Evolutionary conservation across 306 rosid species (phyloP), one percentile per base, ranked within the genome.

Genomic region (Sphenostylis stenocarpa): DNA sequence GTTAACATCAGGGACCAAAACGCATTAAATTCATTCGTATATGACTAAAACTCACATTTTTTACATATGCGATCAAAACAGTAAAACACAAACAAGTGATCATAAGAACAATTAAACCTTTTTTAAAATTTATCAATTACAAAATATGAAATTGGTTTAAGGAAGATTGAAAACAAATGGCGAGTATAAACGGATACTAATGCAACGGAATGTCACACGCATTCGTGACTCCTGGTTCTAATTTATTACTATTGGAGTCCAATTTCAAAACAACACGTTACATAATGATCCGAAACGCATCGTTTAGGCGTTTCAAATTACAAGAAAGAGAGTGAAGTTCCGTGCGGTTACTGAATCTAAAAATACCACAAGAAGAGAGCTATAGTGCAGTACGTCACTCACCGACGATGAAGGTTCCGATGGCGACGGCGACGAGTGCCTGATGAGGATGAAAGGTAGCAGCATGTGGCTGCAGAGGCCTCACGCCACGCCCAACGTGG

Each of bases 371-470:
- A 12, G n/a, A 16, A 41, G 11, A 49, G 49, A 31, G 55, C 26
- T 49, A 55, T 3, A 15, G 36, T n/a, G 67, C 31, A 60, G 38
- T 1, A 41, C 11, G 47, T 28, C 31, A 64, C 84, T 82, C 23
- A 95, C 99, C 99, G 34, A 92, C 83, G 67, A 95, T 91, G 90
- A 85, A 92, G 76, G 91, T 88, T 79, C 98, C 99, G 15, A 95
- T 85, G 67, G 99, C 99, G 77, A 92, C 87, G 80, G 99, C 97
- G 21, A 95, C 88, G 57, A 95, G 96, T 10, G 96, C 92, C 81
- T 92, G 99, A 68, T 88, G 89, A 24, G 99, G 93, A 80, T 95
- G 99, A 71, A 95, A 92, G 2, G 91, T 49, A 49, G 94, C 94
- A 39, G 98, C 97, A 70, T 95, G 99, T 70, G 99, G 98, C 73